A percentile compares a stretch with the other conserved stretches of the same genome.
Conservation (phyloP, 148 eudicot species). For the Rhododendron henanense region DNA sequence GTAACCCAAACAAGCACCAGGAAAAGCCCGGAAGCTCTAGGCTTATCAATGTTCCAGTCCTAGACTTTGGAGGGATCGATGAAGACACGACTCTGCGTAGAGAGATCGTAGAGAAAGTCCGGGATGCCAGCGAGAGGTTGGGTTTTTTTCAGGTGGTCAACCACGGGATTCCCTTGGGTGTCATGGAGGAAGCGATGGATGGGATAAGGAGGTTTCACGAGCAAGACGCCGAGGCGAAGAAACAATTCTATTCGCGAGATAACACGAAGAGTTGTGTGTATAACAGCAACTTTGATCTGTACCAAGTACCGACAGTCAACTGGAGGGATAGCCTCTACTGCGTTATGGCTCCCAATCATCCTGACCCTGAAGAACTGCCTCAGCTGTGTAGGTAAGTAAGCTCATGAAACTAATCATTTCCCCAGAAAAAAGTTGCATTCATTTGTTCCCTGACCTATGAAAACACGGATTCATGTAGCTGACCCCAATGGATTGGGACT, state of each 20-base stretch:
- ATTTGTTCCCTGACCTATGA: too few relatives aligned
- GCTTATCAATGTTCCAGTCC: conserved; percentile 9
- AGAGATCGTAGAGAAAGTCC: conserved; percentile 4
- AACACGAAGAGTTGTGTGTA: neutral
- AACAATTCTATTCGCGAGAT: conserved; percentile 11
- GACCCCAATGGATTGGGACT: too few relatives aligned
- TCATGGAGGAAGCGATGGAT: conserved; percentile 5
- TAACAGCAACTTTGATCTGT: conserved; percentile 17
- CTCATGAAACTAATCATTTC: neutral
- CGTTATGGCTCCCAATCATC: conserved; percentile 17
- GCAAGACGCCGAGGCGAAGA: conserved; percentile 6
- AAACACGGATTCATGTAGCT: too few relatives aligned
- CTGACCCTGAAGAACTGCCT: conserved; percentile 10
- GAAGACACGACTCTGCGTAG: neutral
- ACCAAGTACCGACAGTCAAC: conserved; percentile 1
- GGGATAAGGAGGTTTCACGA: conserved; percentile 18
- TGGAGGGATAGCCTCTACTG: conserved; percentile 24
- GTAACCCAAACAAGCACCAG: conserved; percentile 11
- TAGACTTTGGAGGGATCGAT: conserved; percentile 4
- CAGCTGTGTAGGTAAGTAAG: neutral
- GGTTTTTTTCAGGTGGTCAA: conserved; percentile 38
- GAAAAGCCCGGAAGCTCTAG: neutral
- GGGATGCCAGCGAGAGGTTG: conserved; percentile 17
- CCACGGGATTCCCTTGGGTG: conserved; percentile 15
- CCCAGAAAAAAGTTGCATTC: too few relatives aligned